Conservation (phyloP, 1,284 basidiomycete genomes). For the Cutaneotrichosporon arboriforme region DNA sequence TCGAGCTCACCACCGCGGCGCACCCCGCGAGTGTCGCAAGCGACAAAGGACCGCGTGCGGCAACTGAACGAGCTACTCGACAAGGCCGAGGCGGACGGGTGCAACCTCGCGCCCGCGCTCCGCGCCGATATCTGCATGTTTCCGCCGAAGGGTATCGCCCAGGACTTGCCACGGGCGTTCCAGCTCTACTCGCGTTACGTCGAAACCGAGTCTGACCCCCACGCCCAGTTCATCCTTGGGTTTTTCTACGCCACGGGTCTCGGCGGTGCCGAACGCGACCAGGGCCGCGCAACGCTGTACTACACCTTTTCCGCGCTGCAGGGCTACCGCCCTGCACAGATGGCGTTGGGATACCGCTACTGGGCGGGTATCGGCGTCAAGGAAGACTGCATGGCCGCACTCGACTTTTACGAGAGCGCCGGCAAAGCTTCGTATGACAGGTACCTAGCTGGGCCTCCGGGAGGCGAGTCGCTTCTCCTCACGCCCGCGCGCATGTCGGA, state of each 20-base stretch:
- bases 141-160: conserved; percentile 39
- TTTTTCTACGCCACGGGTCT: conserved; percentile 87
- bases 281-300: conserved; percentile 67
- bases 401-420: conserved; percentile 80
- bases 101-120: conserved; percentile 66
- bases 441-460: conserved; percentile 81
- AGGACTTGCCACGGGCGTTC: conserved; percentile 35
- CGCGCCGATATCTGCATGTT: conserved; percentile 64
- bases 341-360: conserved; percentile 90
- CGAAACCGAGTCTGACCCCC: conserved; percentile 58
- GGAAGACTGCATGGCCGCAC: conserved; percentile 73
- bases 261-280: conserved; percentile 54
- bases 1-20: background rate
- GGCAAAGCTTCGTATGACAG: conserved; percentile 73
- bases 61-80: conserved; percentile 70
- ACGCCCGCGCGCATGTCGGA: conserved; percentile 81
- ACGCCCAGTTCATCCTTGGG: conserved; percentile 74
- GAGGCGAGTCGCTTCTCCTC: conserved; percentile 78
- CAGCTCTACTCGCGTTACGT: conserved; percentile 10
- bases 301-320: conserved; percentile 89
- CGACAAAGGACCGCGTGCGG: conserved; percentile 52
- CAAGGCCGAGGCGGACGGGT: conserved; percentile 71
- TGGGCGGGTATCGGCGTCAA: conserved; percentile 89
- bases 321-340: conserved; percentile 78
- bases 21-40: conserved; percentile 13